Evolutionary conservation across 2,329 filamentous ascomycete genomes (phyloP).

Genomic region (Rhynchosporium secalis): DNA sequence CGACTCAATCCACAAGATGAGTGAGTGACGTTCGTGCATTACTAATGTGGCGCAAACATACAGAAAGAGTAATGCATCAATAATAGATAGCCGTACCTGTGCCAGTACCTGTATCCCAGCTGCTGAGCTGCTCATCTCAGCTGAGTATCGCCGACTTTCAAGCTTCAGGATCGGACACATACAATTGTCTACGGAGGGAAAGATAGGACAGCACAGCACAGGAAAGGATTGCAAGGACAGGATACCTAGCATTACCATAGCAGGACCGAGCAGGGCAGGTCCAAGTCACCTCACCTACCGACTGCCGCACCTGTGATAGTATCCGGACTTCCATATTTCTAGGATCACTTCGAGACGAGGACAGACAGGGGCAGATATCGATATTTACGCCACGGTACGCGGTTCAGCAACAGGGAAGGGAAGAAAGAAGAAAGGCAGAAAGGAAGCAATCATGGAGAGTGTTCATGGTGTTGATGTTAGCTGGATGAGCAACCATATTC

Average conservation of each 20-base stretch:
- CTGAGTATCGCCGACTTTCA: conserved; percentile 11
- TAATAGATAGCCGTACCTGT: background rate
- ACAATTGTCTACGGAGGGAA: too few relatives aligned
- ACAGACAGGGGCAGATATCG: background rate
- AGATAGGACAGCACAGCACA: conserved; percentile 3
- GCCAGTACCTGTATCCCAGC: background rate
- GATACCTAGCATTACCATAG: background rate
- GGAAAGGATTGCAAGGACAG: background rate
- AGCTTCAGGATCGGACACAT: background rate
- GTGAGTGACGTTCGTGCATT: background rate
- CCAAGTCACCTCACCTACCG: conserved; percentile 13
- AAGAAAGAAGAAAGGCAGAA: background rate
- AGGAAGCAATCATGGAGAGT: conserved; percentile 35
- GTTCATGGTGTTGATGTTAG: conserved; percentile 40
- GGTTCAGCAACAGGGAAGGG: background rate
- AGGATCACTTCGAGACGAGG: background rate
- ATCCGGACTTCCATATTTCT: conserved; percentile 2
- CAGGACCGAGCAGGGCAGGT: background rate
- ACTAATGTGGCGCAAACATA: conserved; percentile 14
- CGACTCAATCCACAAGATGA: background rate
- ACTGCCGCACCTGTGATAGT: conserved; percentile 15
- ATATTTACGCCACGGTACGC: background rate
- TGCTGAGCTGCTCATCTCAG: conserved; percentile 22
- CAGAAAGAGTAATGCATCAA: conserved; percentile 3
- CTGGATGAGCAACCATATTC: conserved; percentile 39